Conservation (phyloP, 768 basidiomycete species). For the Serendipita indica region DNA sequence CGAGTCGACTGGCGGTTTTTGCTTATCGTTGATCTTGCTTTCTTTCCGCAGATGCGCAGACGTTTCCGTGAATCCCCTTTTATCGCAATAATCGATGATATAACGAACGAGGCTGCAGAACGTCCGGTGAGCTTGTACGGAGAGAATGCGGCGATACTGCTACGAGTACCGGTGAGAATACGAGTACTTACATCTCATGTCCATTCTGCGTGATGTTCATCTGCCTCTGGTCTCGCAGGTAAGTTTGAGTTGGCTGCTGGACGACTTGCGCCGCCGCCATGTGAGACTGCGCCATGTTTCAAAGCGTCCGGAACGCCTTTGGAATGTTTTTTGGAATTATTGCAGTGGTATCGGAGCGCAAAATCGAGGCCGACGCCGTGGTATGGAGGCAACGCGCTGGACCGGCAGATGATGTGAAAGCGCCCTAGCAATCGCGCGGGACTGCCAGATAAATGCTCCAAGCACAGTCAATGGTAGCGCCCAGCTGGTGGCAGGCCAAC, state of each 20-base stretch:
- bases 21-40: constrained; percentile 19
- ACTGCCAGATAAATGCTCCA: too few relatives aligned
- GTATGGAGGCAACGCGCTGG: not conserved
- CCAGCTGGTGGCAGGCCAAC: too few relatives aligned
- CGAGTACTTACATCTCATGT: not conserved
- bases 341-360: not conserved
- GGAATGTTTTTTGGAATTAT: not conserved
- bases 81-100: constrained; percentile 25
- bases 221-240: not conserved
- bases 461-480: too few relatives aligned
- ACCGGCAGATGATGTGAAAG: too few relatives aligned
- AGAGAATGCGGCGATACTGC: not conserved
- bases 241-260: not conserved
- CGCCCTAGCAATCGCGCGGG: too few relatives aligned
- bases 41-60: constrained; percentile 21
- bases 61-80: constrained; percentile 21
- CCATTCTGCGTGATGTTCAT: not conserved
- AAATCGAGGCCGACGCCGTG: not conserved
- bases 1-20: constrained; percentile 23
- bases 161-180: not conserved
- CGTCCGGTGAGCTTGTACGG: not conserved
- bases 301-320: not conserved
- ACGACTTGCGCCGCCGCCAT: not conserved
- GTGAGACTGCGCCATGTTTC: not conserved
- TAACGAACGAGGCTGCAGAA: constrained; percentile 23